Evolutionary conservation across 768 basidiomycete genomes (phyloP).

Genomic region (Pulveroboletus ravenelii): DNA sequence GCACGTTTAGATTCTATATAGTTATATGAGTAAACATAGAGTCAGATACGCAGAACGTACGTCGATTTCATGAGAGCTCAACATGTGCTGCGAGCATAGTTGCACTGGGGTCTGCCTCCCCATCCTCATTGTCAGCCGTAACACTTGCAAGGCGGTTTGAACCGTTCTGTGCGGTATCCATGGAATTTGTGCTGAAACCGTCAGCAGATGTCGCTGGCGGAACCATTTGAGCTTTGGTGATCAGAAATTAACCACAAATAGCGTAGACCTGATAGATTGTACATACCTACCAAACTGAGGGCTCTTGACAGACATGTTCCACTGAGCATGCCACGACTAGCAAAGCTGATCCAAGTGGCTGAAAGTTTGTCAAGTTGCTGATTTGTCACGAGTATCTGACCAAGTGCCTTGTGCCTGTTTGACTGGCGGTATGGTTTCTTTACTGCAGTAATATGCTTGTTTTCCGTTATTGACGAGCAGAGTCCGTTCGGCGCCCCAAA

Average conservation of each 20-base stretch:
- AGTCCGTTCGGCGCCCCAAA: constrained; percentile 35
- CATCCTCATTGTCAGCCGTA: background rate
- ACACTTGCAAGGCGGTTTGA: background rate
- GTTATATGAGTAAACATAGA: too few relatives aligned
- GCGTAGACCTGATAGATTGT: background rate
- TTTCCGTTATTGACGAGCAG: constrained; percentile 35
- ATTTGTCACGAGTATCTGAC: constrained; percentile 23
- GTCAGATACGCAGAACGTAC: background rate
- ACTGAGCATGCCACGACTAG: too few relatives aligned
- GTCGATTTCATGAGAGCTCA: background rate
- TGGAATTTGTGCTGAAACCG: too few relatives aligned
- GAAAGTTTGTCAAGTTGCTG: too few relatives aligned
- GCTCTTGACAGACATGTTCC: too few relatives aligned
- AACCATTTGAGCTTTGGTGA: background rate
- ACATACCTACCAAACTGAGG: background rate
- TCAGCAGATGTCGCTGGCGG: background rate
- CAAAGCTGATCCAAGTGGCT: too few relatives aligned
- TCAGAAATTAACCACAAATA: background rate
- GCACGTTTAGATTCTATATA: constrained; percentile 1
- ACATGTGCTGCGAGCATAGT: background rate
- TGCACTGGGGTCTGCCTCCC: background rate
- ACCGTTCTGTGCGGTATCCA: too few relatives aligned
- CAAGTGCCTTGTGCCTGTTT: constrained; percentile 18
- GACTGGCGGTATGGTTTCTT: constrained; percentile 33
- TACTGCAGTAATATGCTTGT: constrained; percentile 34